Evolutionary conservation across 1,284 basidiomycete genomes (phyloP).

Genomic region (Inonotus obliquus): DNA sequence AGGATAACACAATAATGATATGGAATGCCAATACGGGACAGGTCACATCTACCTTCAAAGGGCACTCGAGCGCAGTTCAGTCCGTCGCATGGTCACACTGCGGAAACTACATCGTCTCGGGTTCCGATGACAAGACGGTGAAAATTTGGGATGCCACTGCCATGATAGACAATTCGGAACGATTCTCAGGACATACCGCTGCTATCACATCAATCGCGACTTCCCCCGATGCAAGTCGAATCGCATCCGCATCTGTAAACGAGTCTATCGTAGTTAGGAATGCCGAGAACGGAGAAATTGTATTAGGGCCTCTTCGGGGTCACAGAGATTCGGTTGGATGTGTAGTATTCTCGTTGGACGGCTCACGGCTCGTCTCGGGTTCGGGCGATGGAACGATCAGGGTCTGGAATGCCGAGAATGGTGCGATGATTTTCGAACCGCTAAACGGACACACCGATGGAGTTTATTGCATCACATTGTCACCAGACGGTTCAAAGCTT

Average conservation of each 20-base stretch:
- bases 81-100: not conserved
- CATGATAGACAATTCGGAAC: too few relatives aligned
- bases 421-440: conserved; percentile 21
- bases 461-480: not conserved
- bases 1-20: not conserved
- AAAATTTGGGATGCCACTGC: not conserved
- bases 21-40: conserved; percentile 5
- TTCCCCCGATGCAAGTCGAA: not conserved
- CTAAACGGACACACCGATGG: conserved; percentile 20
- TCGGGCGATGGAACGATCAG: too few relatives aligned
- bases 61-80: not conserved
- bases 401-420: not conserved
- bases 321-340: too few relatives aligned
- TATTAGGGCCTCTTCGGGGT: not conserved
- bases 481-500: not conserved
- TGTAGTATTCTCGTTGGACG: too few relatives aligned
- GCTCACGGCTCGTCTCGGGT: too few relatives aligned
- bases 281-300: not conserved
- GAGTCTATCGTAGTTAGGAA: conserved; percentile 14
- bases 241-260: too few relatives aligned
- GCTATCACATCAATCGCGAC: not conserved
- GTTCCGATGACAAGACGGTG: not conserved
- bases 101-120: conserved; percentile 1
- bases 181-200: not conserved
- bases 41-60: not conserved